These are phyloP conservation scores for Globisporangium nunn DNA, from an alignment of 352 stramenopile genomes.

Conservation along the genomic window DNA sequence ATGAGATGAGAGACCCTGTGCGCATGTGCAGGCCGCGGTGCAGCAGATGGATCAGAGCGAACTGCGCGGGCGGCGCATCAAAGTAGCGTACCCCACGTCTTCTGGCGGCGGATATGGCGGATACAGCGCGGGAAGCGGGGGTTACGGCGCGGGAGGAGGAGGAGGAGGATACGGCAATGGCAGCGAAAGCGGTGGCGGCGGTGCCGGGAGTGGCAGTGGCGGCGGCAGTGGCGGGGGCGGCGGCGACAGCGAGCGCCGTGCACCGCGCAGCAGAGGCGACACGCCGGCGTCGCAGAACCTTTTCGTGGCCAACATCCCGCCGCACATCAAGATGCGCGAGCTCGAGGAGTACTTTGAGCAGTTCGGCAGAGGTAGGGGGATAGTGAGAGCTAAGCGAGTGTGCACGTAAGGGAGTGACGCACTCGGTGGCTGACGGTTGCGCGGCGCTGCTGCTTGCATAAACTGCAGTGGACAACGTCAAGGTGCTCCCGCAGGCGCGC, in stretches of 20 bases:
- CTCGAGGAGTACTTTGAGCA: slow-evolving; percentile 46
- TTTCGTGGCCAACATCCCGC: slow-evolving; percentile 60
- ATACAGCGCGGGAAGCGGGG: neutral
- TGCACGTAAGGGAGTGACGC: neutral
- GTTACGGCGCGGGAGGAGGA: too few species aligned
- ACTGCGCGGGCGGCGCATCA: slow-evolving; percentile 31
- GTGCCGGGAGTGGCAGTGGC: neutral
- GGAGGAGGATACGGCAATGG: neutral
- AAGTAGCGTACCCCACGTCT: slow-evolving; percentile 32
- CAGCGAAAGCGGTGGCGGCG: neutral
- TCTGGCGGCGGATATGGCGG: neutral
- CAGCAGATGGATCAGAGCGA: slow-evolving; percentile 46
- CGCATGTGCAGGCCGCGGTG: slow-evolving; percentile 17
- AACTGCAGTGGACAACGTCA: slow-evolving; percentile 43
- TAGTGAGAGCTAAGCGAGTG: neutral
- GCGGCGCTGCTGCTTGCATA: neutral
- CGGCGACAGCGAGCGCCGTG: neutral
- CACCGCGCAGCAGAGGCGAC: neutral
- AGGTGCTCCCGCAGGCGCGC: slow-evolving; percentile 39
- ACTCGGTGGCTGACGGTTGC: neutral
- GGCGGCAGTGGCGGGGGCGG: slow-evolving; percentile 2
- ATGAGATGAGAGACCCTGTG: neutral
- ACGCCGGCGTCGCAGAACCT: slow-evolving; percentile 31
- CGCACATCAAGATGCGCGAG: slow-evolving; percentile 54
- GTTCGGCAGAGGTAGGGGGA: slow-evolving; percentile 33